These are phyloP conservation scores for Stentor coeruleus DNA, from an alignment of 73 alveolate species.

Conservation along the genomic window DNA sequence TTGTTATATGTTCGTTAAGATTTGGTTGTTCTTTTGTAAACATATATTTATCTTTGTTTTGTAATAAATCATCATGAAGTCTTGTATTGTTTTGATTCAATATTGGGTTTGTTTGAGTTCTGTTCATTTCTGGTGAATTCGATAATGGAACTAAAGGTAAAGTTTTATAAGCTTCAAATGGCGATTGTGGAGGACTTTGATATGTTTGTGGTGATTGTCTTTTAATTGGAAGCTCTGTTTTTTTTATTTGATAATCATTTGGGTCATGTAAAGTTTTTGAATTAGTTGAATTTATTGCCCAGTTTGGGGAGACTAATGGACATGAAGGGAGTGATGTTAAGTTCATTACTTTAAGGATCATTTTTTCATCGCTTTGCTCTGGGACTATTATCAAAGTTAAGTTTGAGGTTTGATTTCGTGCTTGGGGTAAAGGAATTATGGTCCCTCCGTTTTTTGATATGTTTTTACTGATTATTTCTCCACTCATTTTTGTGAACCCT, in stretches of 20 bases:
- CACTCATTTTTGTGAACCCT: constrained; percentile 5
- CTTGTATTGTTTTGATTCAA: too few species aligned
- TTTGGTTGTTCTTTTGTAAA: not conserved
- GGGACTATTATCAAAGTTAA: constrained; percentile 17
- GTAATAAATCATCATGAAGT: not conserved
- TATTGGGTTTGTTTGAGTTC: too few species aligned
- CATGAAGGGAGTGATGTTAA: not conserved
- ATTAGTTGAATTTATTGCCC: not conserved
- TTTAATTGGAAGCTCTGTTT: not conserved
- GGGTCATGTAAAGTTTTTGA: not conserved
- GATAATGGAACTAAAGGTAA: too few species aligned
- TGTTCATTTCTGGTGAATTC: too few species aligned
- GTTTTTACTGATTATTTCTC: not conserved
- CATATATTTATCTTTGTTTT: not conserved
- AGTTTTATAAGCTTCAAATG: not conserved
- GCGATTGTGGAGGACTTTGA: not conserved
- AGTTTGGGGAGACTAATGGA: not conserved
- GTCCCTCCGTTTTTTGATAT: not conserved
- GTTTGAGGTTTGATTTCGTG: not conserved
- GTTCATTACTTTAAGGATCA: not conserved
- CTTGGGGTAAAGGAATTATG: not conserved
- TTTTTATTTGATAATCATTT: too few species aligned
- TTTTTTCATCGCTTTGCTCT: not conserved
- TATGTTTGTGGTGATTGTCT: not conserved
- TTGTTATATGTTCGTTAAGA: constrained; percentile 40